These are phyloP conservation scores for Salix brachista DNA, from an alignment of 345 rosid genomes.

Conservation along the genomic window DNA sequence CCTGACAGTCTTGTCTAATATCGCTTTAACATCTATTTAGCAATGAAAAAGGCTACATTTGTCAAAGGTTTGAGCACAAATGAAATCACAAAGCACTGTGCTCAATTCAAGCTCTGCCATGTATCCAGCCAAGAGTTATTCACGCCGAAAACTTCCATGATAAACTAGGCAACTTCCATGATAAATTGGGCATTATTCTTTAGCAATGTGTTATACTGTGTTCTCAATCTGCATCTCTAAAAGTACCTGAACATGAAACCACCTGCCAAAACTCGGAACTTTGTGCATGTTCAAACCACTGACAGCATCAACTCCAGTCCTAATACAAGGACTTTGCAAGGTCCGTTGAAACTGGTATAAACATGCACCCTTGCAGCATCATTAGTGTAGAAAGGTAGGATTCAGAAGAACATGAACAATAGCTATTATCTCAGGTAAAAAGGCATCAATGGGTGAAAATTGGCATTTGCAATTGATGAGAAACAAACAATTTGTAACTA, in stretches of 20 bases:
- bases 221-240: background rate
- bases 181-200: background rate
- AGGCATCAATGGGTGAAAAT: background rate
- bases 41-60: background rate
- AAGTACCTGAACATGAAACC: background rate
- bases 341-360: too few relatives aligned
- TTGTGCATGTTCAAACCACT: background rate
- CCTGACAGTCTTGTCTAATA: background rate
- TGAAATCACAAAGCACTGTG: background rate
- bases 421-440: too few relatives aligned
- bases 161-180: background rate
- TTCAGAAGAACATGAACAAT: background rate
- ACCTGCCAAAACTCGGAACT: background rate
- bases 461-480: slow-evolving; percentile 3
- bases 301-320: too few relatives aligned
- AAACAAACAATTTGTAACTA: slow-evolving; percentile 5
- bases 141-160: background rate
- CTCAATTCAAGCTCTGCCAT: too few relatives aligned
- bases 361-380: too few relatives aligned
- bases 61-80: background rate
- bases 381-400: background rate
- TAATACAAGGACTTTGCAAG: too few relatives aligned
- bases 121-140: background rate
- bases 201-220: background rate
- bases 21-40: background rate